Base-by-base conservation (phyloP, 176 grass and related monocot genomes). In the Elymus sibiricus region DNA sequence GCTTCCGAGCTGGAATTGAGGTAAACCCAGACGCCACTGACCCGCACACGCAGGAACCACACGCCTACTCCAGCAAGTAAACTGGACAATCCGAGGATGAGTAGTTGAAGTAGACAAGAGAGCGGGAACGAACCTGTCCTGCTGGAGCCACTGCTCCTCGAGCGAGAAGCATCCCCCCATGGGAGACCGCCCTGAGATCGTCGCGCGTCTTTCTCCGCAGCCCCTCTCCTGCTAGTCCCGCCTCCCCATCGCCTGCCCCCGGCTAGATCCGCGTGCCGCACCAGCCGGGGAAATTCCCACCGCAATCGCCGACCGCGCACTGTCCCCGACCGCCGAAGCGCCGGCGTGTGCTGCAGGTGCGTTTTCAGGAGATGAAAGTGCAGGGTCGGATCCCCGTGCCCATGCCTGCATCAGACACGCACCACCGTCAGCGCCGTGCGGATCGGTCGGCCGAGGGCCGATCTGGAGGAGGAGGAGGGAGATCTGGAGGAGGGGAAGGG, bases 141-240 rank as follows among this genome's bases (percentile, higher is more conserved):
- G 31, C 67, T 67, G 73, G 83, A 88, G 90, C 89, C 86, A 79
- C 76, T 81, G 92, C 90, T 94, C 94, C 86, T 94, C 92, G 77
- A 91, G 87, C 69, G 94, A 97, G 83, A 97, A 88, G 92, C 94
- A 97, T 28, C 88, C 88, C 65, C 94, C 94, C 94, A 97, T 97
- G 83, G 85, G 76, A 88, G 68, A 39, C 65, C 65, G 64, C 34
- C 59, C 75, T 61, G 79, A 90, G 78, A 89, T 87, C 88, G 64
- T 77, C n/a, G 47, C 81, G 85, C 70, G 12, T 74, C 34, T 87
- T 86, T 75, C 83, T 74, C 42, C 85, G 82, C 79, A 68, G 81
- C 79, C 83, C 86, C 47, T 38, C 35, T 29, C 64, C 63, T 81
- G 88, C 28, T n/a, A n/a, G n/a, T 73, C 72, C 70, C 65, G 10